These are phyloP conservation scores for Stromatinia cepivora DNA, from an alignment of 2,329 filamentous ascomycete species.

Conservation along the genomic window DNA sequence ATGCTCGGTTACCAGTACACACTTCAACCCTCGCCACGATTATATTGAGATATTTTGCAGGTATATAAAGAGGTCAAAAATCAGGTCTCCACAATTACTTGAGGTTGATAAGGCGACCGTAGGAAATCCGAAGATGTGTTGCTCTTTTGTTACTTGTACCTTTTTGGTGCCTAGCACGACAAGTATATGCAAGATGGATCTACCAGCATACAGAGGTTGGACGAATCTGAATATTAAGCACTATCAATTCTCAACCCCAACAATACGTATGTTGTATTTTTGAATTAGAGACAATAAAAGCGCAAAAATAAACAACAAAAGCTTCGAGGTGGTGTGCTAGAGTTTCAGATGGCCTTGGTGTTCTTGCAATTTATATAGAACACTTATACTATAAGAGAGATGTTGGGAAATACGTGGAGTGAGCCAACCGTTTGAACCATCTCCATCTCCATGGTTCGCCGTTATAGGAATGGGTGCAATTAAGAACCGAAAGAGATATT, in stretches of 20 bases:
- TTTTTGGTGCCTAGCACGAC: background rate
- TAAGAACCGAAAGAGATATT: no score
- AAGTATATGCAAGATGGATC: no score
- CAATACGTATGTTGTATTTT: no score
- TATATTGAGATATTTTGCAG: background rate
- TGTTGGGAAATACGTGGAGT: no score
- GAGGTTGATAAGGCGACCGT: background rate
- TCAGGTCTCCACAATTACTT: background rate
- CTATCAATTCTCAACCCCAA: background rate
- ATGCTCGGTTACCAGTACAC: rapidly evolving
- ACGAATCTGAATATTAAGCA: background rate
- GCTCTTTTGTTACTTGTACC: background rate
- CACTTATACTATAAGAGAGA: background rate
- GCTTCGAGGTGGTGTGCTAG: background rate
- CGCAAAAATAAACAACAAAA: background rate
- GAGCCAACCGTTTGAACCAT: background rate
- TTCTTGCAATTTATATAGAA: background rate
- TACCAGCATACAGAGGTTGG: background rate
- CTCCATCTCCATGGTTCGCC: no score
- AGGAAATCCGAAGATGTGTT: background rate
- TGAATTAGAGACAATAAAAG: background rate
- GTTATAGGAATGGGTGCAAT: no score
- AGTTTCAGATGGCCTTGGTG: background rate
- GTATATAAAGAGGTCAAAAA: background rate
- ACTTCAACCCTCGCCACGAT: background rate